These are phyloP conservation scores for Apocynum venetum DNA, from an alignment of 257 asterid species.

Conservation along the genomic window DNA sequence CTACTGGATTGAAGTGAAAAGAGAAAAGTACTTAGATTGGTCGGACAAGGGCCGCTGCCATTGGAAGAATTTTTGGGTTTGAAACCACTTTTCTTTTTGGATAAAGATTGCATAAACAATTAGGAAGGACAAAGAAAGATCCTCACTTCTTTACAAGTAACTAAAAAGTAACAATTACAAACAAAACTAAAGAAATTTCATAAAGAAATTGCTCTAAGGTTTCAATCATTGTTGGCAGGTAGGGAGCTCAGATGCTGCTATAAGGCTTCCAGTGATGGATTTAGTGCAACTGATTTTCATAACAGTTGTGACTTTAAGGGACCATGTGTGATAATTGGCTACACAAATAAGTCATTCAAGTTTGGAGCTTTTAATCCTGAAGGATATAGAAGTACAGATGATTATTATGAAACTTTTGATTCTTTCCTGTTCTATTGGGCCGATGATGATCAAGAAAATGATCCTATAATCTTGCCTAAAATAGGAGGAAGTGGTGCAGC, in stretches of 20 bases:
- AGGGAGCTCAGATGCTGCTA: conserved; percentile 83
- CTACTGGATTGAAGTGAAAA: neutral
- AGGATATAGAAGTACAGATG: conserved; percentile 90
- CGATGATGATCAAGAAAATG: conserved; percentile 3
- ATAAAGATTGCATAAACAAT: neutral
- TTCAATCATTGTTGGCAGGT: conserved; percentile 32
- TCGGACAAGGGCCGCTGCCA: conserved; percentile 17
- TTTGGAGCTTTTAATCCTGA: conserved; percentile 92
- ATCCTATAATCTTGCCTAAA: conserved; percentile 55
- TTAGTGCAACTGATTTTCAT: conserved; percentile 77
- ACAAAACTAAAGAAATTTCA: neutral
- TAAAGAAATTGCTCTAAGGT: neutral
- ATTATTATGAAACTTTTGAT: conserved; percentile 77
- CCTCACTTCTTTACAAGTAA: neutral
- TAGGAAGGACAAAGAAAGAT: neutral
- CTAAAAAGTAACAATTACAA: neutral
- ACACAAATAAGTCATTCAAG: conserved; percentile 55
- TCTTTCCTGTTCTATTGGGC: conserved; percentile 82
- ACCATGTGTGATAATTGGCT: conserved; percentile 80
- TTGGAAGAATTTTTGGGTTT: neutral
- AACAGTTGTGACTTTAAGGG: conserved; percentile 78
- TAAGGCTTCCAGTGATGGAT: conserved; percentile 77
- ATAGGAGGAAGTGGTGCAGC: conserved; percentile 98
- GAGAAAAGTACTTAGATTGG: conserved; percentile 11
- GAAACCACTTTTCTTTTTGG: neutral